Evolutionary conservation across 768 basidiomycete genomes (phyloP).

Genomic region (Amanita rimosa): DNA sequence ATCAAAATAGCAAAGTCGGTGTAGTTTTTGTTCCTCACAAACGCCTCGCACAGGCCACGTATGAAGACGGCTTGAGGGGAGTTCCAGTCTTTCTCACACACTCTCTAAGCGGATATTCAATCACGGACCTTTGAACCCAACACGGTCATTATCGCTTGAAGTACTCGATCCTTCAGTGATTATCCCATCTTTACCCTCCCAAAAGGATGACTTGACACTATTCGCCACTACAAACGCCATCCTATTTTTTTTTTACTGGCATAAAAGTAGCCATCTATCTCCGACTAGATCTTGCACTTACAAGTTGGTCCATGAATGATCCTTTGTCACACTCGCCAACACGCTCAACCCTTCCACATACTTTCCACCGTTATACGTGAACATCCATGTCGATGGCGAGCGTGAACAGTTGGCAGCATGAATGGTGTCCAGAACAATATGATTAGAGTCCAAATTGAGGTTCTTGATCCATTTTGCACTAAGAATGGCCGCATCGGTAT

Average conservation of each 20-base stretch:
- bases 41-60: conserved; percentile 36
- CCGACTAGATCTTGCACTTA: conserved; percentile 13
- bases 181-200: conserved; percentile 38
- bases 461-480: conserved; percentile 37
- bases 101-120: neutral
- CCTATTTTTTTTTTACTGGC: neutral
- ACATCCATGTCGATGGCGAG: conserved; percentile 33
- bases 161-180: conserved; percentile 39
- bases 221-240: neutral
- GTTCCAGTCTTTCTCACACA: too few species aligned
- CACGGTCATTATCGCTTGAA: conserved; percentile 29
- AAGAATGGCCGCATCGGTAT: conserved; percentile 32
- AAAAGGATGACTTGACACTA: conserved; percentile 29
- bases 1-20: conserved; percentile 26
- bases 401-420: conserved; percentile 34
- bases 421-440: conserved; percentile 37
- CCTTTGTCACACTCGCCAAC: conserved; percentile 28
- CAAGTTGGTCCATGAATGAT: conserved; percentile 29
- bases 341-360: conserved; percentile 40
- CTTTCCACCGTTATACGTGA: conserved; percentile 47
- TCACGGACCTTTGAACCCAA: conserved; percentile 38
- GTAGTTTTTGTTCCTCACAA: conserved; percentile 24
- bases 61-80: conserved; percentile 26
- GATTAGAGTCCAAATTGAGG: conserved; percentile 28
- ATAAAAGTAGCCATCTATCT: neutral